These are phyloP conservation scores for Helotiales sp. DNA, from an alignment of 2,329 filamentous ascomycete species.

Conservation along the genomic window DNA sequence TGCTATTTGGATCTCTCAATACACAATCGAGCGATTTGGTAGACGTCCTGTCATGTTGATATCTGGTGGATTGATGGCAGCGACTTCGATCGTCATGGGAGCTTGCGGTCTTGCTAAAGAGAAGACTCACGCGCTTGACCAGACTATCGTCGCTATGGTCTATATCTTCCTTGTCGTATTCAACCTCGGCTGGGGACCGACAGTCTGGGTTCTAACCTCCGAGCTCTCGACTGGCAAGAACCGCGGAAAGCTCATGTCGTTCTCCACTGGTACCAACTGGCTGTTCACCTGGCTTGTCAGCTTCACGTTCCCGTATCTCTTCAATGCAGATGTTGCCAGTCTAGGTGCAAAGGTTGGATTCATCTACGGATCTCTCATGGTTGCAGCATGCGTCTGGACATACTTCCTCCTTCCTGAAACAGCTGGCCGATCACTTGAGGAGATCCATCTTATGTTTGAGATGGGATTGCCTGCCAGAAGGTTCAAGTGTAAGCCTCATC, in stretches of 20 bases:
- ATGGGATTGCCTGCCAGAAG: constrained; percentile 17
- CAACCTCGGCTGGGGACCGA: constrained; percentile 37
- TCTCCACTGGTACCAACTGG: neutral
- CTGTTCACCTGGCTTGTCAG: constrained; percentile 27
- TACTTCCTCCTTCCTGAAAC: constrained; percentile 41
- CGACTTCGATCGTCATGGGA: constrained; percentile 39
- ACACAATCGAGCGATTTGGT: constrained; percentile 2
- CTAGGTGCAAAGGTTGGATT: constrained; percentile 40
- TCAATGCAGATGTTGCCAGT: constrained; percentile 37
- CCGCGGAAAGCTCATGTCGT: neutral
- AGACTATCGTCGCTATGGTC: constrained; percentile 37
- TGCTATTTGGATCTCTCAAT: neutral
- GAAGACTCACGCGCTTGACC: constrained; percentile 20
- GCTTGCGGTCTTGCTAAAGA: constrained; percentile 34
- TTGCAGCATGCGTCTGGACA: constrained; percentile 26
- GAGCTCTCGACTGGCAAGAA: constrained; percentile 1
- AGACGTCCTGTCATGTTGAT: constrained; percentile 28
- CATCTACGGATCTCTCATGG: constrained; percentile 35
- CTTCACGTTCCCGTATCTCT: constrained; percentile 41
- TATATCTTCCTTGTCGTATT: constrained; percentile 36
- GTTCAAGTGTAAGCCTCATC: constrained; percentile 7
- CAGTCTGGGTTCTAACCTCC: constrained; percentile 33
- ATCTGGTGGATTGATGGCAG: constrained; percentile 33
- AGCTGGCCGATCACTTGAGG: constrained; percentile 40
- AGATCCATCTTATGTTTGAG: constrained; percentile 37